Percentiles rank a stretch among this genome's conserved stretches.
These are phyloP conservation scores for Coprinellus micaceus DNA, from an alignment of 768 basidiomycete species.

Conservation along the genomic window DNA sequence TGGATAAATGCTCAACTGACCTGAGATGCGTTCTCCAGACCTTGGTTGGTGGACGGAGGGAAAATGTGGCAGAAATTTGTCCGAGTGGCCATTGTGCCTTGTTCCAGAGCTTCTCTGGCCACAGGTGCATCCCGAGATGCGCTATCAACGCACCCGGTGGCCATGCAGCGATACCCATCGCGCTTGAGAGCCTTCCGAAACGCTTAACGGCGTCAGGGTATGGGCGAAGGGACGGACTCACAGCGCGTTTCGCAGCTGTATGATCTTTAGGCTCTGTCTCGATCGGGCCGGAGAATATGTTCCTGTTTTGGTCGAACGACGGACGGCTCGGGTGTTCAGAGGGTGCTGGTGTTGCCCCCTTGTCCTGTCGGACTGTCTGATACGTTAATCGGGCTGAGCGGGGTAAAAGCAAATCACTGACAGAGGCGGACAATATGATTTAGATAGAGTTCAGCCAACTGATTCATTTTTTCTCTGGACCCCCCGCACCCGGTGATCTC, in stretches of 20 bases:
- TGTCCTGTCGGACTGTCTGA: slow-evolving; percentile 2
- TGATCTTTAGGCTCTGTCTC: slow-evolving; percentile 5
- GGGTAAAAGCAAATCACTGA: slow-evolving; percentile 2
- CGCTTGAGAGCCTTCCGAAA: slow-evolving; percentile 10
- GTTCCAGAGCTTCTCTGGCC: background rate
- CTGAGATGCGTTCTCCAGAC: too few species aligned
- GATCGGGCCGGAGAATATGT: slow-evolving; percentile 1
- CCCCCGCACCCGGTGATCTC: slow-evolving; percentile 1
- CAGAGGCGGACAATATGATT: slow-evolving; percentile 8
- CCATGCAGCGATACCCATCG: slow-evolving; percentile 6
- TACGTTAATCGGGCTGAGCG: background rate
- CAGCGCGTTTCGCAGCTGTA: slow-evolving; percentile 9
- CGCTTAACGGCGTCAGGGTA: background rate
- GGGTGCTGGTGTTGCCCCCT: slow-evolving; percentile 6
- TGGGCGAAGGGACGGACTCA: background rate
- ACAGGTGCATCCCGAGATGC: background rate
- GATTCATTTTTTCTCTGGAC: background rate
- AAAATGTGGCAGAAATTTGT: slow-evolving; percentile 12
- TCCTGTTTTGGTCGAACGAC: slow-evolving; percentile 4
- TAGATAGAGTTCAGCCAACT: slow-evolving; percentile 7
- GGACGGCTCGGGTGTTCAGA: slow-evolving; percentile 6
- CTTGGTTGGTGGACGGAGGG: slow-evolving; percentile 6
- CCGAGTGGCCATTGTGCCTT: too few species aligned
- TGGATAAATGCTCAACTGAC: background rate
- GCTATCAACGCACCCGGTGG: background rate